Base-by-base conservation (phyloP, 2,329 filamentous ascomycete species). In the Ambrosiella xylebori region DNA sequence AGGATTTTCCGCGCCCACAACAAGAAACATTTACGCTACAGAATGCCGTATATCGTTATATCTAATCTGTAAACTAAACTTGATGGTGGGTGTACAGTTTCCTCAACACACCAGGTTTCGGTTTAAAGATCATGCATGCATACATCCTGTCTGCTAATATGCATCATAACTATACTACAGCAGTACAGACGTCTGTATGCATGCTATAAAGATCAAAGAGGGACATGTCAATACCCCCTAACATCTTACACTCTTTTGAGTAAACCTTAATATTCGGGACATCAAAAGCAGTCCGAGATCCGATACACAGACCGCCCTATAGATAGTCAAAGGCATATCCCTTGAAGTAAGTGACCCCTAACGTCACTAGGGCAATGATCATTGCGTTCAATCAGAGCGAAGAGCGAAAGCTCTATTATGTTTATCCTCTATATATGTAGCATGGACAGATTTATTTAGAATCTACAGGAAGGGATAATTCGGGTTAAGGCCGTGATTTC, bases 61-160 rank as follows among this genome's bases (percentile, higher is more conserved):
- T 2, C 27, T 27, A 27, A 27, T 27, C 27, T 27, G 3, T 27
- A 27, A 27, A 3, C 27, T 27, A 27, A 27, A 27, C 27, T 27
- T 27, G 3, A 27, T 27, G 27, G 27, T 27, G 2, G 27, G 27
- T 27, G 27, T 27, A 27, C 27, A 27, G 27, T 47, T 47, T 47
- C n/a, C n/a, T 15, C 8, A 47, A 13, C 19, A 47, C 4, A 17
- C 13, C n/a, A 47, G n/a, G n/a, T 47, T 47, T 47, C 44, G n/a
- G 44, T 47, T 39, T 53, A 53, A 53, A 53, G 36, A 53, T 27
- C 51, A 53, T 53, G 35, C 51, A 53, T 53, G 51, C 51, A 53
- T 37, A 47, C n/a, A 9, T 40, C 13, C 13, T 53, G 51, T 53
- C 12, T 15, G 51, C 37, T 53, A 37, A 53, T 53, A 53, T 53